phyloP scores from a whole-genome alignment of 495 filamentous ascomycete species.

The Achaetomiella virescens region DNA sequence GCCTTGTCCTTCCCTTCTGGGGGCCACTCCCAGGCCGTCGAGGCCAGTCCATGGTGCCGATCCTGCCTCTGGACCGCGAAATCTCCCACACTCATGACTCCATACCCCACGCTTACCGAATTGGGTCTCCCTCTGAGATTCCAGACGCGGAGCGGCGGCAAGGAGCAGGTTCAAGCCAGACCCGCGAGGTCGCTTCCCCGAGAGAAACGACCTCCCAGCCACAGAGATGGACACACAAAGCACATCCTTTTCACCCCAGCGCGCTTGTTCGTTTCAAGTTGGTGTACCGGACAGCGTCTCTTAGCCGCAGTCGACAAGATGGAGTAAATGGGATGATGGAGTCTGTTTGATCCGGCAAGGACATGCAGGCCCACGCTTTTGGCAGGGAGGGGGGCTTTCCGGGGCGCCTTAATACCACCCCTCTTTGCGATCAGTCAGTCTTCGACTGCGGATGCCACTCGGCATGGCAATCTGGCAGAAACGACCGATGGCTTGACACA shows the following conservation, averaged over 20 bases:
- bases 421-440: neutral
- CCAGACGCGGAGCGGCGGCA: conserved; percentile 9
- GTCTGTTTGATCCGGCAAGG: conserved; percentile 7
- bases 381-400: neutral
- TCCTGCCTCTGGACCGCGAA: neutral
- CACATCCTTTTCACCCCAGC: conserved; percentile 3
- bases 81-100: neutral
- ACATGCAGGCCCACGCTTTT: conserved; percentile 1
- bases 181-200: neutral
- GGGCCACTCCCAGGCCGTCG: neutral
- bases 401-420: neutral
- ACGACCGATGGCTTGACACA: conserved; percentile 10
- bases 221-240: conserved; percentile 8
- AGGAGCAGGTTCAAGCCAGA: neutral
- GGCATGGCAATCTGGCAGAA: conserved; percentile 5
- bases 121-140: conserved; percentile 4
- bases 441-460: neutral
- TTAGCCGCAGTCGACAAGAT: conserved; percentile 17
- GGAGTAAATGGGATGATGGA: conserved; percentile 4
- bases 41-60: conserved; percentile 1
- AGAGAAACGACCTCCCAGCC: conserved; percentile 8
- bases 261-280: conserved; percentile 37
- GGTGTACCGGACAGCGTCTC: conserved; percentile 15
- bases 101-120: conserved; percentile 15
- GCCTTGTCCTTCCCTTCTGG: neutral